phyloP scores from a whole-genome alignment of 176 grass and related monocot genomes.

The Alloteropsis semialata region DNA sequence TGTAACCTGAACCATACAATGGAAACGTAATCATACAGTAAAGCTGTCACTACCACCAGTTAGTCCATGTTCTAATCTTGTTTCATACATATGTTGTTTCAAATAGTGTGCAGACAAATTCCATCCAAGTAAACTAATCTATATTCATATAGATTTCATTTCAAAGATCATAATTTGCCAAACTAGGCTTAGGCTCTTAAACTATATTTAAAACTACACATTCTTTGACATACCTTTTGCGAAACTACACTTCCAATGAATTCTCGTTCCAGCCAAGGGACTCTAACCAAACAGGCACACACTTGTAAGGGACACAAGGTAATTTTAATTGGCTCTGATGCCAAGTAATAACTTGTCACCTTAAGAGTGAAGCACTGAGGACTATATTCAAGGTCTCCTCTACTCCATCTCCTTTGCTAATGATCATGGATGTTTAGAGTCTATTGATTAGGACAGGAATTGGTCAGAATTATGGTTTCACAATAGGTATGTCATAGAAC shows the following conservation, averaged over 20 bases:
- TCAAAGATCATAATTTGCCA: not conserved
- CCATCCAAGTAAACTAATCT: not conserved
- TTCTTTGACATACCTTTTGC: not conserved
- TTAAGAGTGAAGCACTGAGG: not conserved
- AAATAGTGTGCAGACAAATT: not conserved
- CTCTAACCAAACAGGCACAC: not conserved
- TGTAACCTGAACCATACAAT: slow-evolving; percentile 46
- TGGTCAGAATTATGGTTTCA: not conserved
- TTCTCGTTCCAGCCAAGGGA: not conserved
- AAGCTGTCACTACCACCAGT: not conserved
- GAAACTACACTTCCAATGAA: not conserved
- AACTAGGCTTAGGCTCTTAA: not conserved
- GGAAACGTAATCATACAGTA: not conserved
- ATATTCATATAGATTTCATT: not conserved
- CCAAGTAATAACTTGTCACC: not conserved
- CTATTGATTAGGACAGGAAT: slow-evolving; percentile 1
- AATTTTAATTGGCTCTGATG: not conserved
- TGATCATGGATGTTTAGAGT: not conserved
- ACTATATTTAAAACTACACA: not conserved
- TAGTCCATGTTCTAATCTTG: not conserved
- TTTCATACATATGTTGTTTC: not conserved
- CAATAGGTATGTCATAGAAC: not conserved
- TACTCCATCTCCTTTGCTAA: not conserved
- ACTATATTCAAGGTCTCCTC: not conserved
- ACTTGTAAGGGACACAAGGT: not conserved